Base-by-base conservation (phyloP, 371 early-diverging fungal species). In the Syncephalastrum monosporum region DNA sequence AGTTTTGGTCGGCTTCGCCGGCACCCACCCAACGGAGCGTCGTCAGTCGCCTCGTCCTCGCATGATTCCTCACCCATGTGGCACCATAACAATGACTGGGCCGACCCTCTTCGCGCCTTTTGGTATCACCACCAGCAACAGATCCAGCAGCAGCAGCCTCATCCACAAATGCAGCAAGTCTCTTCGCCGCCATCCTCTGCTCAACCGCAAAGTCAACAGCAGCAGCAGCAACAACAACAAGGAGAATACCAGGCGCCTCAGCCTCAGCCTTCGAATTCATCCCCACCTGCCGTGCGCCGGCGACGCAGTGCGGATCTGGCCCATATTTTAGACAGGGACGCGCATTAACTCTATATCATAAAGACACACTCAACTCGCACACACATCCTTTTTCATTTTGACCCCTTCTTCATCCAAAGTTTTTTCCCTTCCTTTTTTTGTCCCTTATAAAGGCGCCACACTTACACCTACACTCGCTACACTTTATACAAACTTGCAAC, bases 91-190 rank as follows among this genome's bases (percentile, higher is more conserved):
- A 53, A 38, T 17, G 55, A 53, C n/a, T 54, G 54, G 60, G 44
- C 53, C 13, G 56, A 61, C 44, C 56, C 52, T 4, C 16, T 61
- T 7, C 61, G 50, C 6, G 61, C 61, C 10, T 61, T 61, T 51
- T 61, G 61, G 56, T 58, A 50, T 45, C 58, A 58, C 13, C 55
- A 51, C 47, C 61, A 56, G 38, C 61, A 56, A 19, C 61, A 61
- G 47, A 41, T 55, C 8, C 42, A 50, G 24, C 58, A 53, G 44
- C 43, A 51, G 14, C 51, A 38, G 12, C 51, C 25, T 15, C 51
- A 25, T 3, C 14, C 29, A 0, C 51, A 51, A 51, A 25, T 38
- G n/a, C 38, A 25, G n/a, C 51, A 15, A 51, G 24, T 33, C 4
- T 51, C 51, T 1, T 51, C 33, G 5, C 51, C 51, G 15, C 12